Percentiles rank a stretch among this genome's conserved stretches.
Evolutionary conservation across 805 yeast genomes (phyloP).

Genomic region (Starmerella apis): DNA sequence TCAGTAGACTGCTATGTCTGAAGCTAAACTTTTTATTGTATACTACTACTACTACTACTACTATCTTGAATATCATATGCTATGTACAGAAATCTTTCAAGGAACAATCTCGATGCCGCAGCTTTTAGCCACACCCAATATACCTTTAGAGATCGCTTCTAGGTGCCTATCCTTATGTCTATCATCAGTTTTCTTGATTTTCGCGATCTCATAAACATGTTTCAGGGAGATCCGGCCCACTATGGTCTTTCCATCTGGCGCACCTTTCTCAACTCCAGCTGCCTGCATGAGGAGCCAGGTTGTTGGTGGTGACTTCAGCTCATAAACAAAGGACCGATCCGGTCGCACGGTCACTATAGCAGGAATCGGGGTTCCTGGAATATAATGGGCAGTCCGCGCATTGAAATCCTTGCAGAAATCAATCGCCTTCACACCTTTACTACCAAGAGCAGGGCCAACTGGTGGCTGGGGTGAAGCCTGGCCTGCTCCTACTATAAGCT

Average conservation of each 20-base stretch:
- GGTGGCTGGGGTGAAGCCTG: slow-evolving; percentile 98
- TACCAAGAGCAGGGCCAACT: slow-evolving; percentile 97
- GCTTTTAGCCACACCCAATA: slow-evolving; percentile 79
- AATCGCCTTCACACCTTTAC: slow-evolving; percentile 96
- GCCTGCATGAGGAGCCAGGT: slow-evolving; percentile 76
- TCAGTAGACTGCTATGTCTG: too few relatives aligned
- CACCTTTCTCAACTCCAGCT: slow-evolving; percentile 70
- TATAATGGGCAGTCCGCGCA: slow-evolving; percentile 83
- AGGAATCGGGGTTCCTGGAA: slow-evolving; percentile 85
- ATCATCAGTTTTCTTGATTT: slow-evolving; percentile 77
- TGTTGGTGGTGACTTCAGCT: slow-evolving; percentile 83
- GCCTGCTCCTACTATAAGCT: slow-evolving; percentile 91
- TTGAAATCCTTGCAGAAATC: slow-evolving; percentile 97
- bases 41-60: too few relatives aligned
- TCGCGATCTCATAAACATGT: slow-evolving; percentile 89
- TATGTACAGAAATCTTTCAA: slow-evolving; percentile 27
- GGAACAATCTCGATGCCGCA: slow-evolving; percentile 77
- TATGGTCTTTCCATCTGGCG: slow-evolving; percentile 40
- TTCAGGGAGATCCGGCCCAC: slow-evolving; percentile 69
- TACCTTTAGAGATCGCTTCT: slow-evolving; percentile 67
- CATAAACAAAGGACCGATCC: slow-evolving; percentile 82
- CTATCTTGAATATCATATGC: neutral
- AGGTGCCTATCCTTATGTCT: slow-evolving; percentile 61
- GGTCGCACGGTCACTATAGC: slow-evolving; percentile 75
- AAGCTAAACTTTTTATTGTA: too few relatives aligned